Evolutionary conservation across 192 early-diverging fungal species (phyloP), one percentile per base, ranked within the genome.

Genomic region (Backusella psychrophila): DNA sequence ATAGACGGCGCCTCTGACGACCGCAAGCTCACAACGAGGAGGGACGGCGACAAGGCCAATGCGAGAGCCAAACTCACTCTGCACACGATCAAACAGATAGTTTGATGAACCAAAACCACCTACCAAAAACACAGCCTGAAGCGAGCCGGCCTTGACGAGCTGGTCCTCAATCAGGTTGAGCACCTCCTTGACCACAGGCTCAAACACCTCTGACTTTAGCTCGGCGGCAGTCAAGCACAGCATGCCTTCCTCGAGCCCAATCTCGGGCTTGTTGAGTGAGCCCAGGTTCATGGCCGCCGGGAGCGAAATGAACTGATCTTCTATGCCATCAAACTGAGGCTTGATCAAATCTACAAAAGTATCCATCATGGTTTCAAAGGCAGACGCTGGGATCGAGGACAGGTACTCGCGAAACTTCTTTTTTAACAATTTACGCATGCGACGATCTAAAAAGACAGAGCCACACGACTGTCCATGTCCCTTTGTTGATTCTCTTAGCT

Each of bases 91-190:
- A 44, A 85, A 85, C 23, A 89, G 66, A 67, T 89, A 89, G 6
- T 85, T 83, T 11, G 87, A 89, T 0, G 85, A 83, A 17, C 88
- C 85, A 77, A 89, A 89, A 6, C 88, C 88, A 77, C 88, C 88
- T 23, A 86, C 86, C 71, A 89, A 53, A 74, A 89, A 89, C 39
- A 89, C 83, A 14, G 87, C 87, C 65, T 80, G 75, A 70, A 88
- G 49, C 15, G 41, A 71, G 1, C 77, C 74, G 31, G 80, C 79
- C 63, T 86, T 81, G 71, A 82, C 75, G 21, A 89, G 67, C 49
- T 89, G 87, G 33, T 85, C 82, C 38, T 80, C 81, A 59, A 87
- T 85, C 69, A 89, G 39, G 29, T 82, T 78, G 11, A 90, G 49
- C 1, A 89, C 86, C 66, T 87, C 83, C 21, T 79, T 78, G n/a